Evolutionary conservation across 768 basidiomycete species (phyloP), one percentile per base, ranked within the genome.

Genomic region (Leucocoprinus leucothites): DNA sequence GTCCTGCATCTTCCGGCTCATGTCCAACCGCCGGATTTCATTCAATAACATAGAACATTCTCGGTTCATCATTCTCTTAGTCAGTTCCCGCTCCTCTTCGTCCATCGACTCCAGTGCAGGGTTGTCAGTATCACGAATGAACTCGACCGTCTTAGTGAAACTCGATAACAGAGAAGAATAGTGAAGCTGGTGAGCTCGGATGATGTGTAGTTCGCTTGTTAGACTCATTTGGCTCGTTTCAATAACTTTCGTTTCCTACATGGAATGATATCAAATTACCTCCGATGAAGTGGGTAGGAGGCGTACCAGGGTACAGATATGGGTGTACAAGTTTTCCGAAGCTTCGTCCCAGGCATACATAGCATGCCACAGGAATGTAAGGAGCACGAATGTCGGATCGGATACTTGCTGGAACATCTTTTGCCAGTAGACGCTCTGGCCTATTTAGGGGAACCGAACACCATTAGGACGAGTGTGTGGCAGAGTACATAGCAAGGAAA

Each of bases 321-420:
- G 77, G 0, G 64, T 58, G 53, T 83, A 84, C 8, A 85, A 65
- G 31, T 70, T 65, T 57, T 84, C 83, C 13, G 85, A 63, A 0
- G 82, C 73, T 61, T 85, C 76, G 53, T 85, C 83, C 82, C 82
- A 85, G 0, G 80, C 78, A 58, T 85, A 85, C 47, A 84, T 57
- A 1, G 82, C 76, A 54, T 84, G 79, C 84, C 82, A 85, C n/a
- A 84, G 65, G 35, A 77, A 76, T 3, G 76, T 71, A 6, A 85
- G 64, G 21, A 85, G 66, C 0, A 83, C 59, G 54, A 84, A 82
- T 0, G 84, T 84, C 1, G 82, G 81, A 56, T 85, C 84, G 3
- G 66, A 63, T 1, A 77, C 74, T 38, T 63, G 65, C 57, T 63
- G 58, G 28, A 75, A 70, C 42, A 75, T 70, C 35, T 67, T 72